Percentiles rank a stretch among this genome's conserved stretches.
Evolutionary conservation across 164 flowering plant species (phyloP).

Genomic region (Platanus orientalis): DNA sequence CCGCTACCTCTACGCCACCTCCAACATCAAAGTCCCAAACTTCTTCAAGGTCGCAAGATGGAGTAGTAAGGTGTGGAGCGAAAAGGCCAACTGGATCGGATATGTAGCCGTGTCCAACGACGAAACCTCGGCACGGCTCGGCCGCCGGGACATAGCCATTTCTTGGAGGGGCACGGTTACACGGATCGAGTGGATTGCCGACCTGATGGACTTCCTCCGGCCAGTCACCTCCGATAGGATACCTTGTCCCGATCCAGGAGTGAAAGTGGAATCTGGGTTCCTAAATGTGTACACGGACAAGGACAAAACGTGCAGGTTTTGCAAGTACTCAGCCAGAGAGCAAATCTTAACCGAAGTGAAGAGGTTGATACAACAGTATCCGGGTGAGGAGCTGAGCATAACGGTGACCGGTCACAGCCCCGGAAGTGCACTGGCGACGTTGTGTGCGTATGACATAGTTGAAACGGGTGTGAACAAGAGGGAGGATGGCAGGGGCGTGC

Average conservation of each 20-base stretch:
- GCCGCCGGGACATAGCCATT: slow-evolving; percentile 60
- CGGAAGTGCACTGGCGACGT: slow-evolving; percentile 59
- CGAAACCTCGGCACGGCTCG: slow-evolving; percentile 37
- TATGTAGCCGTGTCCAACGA: slow-evolving; percentile 67
- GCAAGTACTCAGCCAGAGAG: slow-evolving; percentile 51
- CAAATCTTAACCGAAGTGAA: slow-evolving; percentile 51
- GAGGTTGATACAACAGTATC: slow-evolving; percentile 38
- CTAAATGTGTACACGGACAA: slow-evolving; percentile 60
- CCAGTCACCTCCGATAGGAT: slow-evolving; percentile 27
- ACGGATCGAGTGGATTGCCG: slow-evolving; percentile 53
- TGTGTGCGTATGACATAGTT: slow-evolving; percentile 69
- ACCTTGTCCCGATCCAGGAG: slow-evolving; percentile 45
- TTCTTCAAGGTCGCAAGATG: slow-evolving; percentile 49
- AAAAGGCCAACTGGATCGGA: slow-evolving; percentile 67
- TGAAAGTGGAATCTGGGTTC: slow-evolving; percentile 67
- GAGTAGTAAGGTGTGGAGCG: slow-evolving; percentile 60
- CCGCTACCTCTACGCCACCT: slow-evolving; percentile 56
- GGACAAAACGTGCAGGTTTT: slow-evolving; percentile 37
- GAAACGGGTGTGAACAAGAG: slow-evolving; percentile 53
- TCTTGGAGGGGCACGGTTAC: slow-evolving; percentile 77
- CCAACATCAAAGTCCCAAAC: slow-evolving; percentile 52
- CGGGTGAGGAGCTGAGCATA: slow-evolving; percentile 64
- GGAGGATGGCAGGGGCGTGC: slow-evolving; percentile 26
- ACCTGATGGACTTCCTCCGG: slow-evolving; percentile 42
- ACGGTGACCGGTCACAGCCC: slow-evolving; percentile 81